Evolutionary conservation across 129 eudicot species (phyloP).

Genomic region (Tagetes erecta): DNA sequence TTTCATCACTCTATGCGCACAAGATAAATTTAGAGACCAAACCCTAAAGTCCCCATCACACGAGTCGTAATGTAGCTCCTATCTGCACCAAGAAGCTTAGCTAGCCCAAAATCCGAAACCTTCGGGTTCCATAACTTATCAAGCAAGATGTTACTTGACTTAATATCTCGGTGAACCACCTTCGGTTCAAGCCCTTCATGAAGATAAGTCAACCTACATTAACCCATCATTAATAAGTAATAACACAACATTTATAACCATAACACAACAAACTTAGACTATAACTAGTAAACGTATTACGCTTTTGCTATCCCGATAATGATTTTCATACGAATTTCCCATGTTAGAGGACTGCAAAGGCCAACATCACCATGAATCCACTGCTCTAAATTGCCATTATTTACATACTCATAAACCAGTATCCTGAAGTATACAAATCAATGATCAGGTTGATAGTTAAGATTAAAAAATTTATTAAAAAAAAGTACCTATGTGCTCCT

Average conservation of each 20-base stretch:
- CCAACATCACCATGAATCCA: constrained; percentile 83
- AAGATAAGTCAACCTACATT: constrained; percentile 59
- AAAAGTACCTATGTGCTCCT: constrained; percentile 63
- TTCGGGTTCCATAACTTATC: constrained; percentile 67
- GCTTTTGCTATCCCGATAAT: constrained; percentile 66
- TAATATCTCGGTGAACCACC: constrained; percentile 74
- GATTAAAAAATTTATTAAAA: constrained; percentile 3
- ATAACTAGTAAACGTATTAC: constrained; percentile 26
- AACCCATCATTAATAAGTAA: constrained; percentile 9
- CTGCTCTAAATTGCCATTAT: constrained; percentile 71
- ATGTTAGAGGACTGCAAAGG: constrained; percentile 60
- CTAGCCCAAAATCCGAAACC: constrained; percentile 75
- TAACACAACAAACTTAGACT: neutral
- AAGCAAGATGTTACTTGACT: constrained; percentile 69
- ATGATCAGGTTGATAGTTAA: neutral
- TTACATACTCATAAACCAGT: constrained; percentile 72
- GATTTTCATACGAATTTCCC: constrained; percentile 72
- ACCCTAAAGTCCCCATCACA: constrained; percentile 82
- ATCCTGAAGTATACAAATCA: constrained; percentile 37
- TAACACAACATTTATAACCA: constrained; percentile 6
- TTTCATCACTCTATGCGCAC: neutral
- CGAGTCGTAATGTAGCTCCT: constrained; percentile 65
- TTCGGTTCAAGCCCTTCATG: constrained; percentile 76
- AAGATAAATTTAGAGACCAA: neutral
- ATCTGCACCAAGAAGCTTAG: constrained; percentile 71